These are phyloP conservation scores for Suillus occidentalis DNA, from an alignment of 768 basidiomycete species.

Conservation along the genomic window DNA sequence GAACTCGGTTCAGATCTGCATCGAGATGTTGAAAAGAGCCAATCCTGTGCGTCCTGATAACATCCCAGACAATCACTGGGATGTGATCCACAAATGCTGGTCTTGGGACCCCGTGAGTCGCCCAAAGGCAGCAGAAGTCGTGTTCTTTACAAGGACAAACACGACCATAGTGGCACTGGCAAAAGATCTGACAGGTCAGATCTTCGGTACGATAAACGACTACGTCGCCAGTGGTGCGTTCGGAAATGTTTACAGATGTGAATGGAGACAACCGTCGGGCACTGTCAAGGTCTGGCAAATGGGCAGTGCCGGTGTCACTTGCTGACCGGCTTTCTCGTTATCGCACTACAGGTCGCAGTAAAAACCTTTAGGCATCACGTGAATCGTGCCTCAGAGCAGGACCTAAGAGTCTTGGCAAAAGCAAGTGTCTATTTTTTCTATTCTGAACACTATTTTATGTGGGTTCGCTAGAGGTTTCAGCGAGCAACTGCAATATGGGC, in stretches of 20 bases:
- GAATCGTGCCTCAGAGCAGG: background rate
- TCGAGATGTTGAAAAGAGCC: too few relatives aligned
- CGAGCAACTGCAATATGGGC: constrained; percentile 21
- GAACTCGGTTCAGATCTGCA: too few relatives aligned
- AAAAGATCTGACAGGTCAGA: constrained; percentile 1
- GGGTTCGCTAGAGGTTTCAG: constrained; percentile 11
- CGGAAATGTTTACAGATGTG: background rate
- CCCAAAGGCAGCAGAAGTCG: background rate
- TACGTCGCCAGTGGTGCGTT: background rate
- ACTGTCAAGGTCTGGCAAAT: background rate
- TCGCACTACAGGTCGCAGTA: background rate
- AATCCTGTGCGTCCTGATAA: too few relatives aligned
- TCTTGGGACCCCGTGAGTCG: background rate
- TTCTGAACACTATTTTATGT: background rate
- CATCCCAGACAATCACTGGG: too few relatives aligned
- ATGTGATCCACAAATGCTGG: too few relatives aligned
- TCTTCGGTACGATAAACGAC: background rate
- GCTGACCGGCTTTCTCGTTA: too few relatives aligned
- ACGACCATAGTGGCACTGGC: background rate
- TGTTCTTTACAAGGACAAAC: background rate
- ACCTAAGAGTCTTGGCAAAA: background rate
- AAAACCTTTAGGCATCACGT: background rate
- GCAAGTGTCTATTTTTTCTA: background rate
- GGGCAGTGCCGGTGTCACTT: too few relatives aligned
- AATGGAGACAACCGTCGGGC: background rate